These are phyloP conservation scores for Paecilomyces sp. DNA, from an alignment of 2,329 filamentous ascomycete species.

Conservation along the genomic window DNA sequence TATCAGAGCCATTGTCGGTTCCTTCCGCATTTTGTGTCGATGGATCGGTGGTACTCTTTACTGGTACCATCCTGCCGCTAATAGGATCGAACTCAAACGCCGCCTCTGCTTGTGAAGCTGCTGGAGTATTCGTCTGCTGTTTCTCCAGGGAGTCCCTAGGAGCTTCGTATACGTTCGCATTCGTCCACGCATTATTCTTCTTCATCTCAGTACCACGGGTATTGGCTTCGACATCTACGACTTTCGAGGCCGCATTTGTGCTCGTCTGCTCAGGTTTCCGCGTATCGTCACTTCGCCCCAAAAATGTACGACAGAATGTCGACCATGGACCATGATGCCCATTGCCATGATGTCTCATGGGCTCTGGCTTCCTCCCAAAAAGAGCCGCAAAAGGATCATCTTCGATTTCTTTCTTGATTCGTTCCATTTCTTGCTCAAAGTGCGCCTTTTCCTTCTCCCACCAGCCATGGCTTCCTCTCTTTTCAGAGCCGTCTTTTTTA, in stretches of 20 bases:
- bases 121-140: neutral
- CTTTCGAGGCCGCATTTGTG: slow-evolving; percentile 2
- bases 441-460: slow-evolving; percentile 16
- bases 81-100: slow-evolving; percentile 35
- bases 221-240: neutral
- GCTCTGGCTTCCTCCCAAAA: slow-evolving; percentile 29
- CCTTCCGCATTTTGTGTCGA: neutral
- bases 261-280: neutral
- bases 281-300: slow-evolving; percentile 10
- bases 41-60: slow-evolving; percentile 2
- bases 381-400: slow-evolving; percentile 33
- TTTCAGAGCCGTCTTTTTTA: neutral
- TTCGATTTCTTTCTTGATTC: slow-evolving; percentile 27
- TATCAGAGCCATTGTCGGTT: neutral
- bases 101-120: slow-evolving; percentile 1
- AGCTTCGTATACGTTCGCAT: neutral
- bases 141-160: neutral
- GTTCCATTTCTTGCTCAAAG: slow-evolving; percentile 25
- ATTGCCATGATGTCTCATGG: slow-evolving; percentile 9
- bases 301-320: slow-evolving; percentile 22
- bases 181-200: slow-evolving; percentile 1
- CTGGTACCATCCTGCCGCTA: slow-evolving; percentile 32
- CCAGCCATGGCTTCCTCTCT: slow-evolving; percentile 3
- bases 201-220: slow-evolving; percentile 1
- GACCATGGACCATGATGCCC: slow-evolving; percentile 19